Evolutionary conservation across 306 rosid genomes (phyloP), one percentile per base, ranked within the genome.

Genomic region (Trifolium fragiferum): DNA sequence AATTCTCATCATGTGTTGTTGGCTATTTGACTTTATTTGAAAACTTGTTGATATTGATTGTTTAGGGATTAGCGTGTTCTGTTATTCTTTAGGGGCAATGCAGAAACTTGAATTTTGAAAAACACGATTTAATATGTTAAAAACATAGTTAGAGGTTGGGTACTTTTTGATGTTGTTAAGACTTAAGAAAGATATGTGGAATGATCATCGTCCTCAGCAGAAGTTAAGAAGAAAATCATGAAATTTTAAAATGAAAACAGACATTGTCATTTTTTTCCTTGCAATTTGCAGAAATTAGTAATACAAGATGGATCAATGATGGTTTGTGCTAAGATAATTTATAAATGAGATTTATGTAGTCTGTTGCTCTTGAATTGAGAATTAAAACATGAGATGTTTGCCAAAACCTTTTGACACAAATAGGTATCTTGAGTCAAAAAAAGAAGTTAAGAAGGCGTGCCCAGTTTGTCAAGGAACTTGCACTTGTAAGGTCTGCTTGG

Each of bases 391-490:
- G 37, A 71, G 59, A 64, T 13, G 23, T 68, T 77, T 78, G 35
- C 60, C 69, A 67, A 79, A 54, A 38, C 76, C 50, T 78, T 7
- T 78, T 43, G 57, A 38, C 59, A 75, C 74, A 79, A 33, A 76
- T 75, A 92, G 99, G 92, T 92, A 85, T 75, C 86, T 84, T 75
- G 95, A 86, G 57, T 85, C 89, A 3, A 88, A 76, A 83, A 90
- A 85, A 59, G 97, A 90, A 81, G 96, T 92, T 66, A 89, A 87
- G 90, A 84, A 77, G 85, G 93, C 88, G 49, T 95, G 99, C 49
- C 99, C 99, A 23, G 99, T 92, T 57, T 95, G 99, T 77, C 90
- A 92, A 71, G 87, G 92, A 80, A 85, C 87, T 75, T 95, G 99
- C 86, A 76, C 91, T 72, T 92, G 98, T 81, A 90, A 90, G 84